Conservation (phyloP, 371 early-diverging fungal species). For the Mucor saturninus region DNA sequence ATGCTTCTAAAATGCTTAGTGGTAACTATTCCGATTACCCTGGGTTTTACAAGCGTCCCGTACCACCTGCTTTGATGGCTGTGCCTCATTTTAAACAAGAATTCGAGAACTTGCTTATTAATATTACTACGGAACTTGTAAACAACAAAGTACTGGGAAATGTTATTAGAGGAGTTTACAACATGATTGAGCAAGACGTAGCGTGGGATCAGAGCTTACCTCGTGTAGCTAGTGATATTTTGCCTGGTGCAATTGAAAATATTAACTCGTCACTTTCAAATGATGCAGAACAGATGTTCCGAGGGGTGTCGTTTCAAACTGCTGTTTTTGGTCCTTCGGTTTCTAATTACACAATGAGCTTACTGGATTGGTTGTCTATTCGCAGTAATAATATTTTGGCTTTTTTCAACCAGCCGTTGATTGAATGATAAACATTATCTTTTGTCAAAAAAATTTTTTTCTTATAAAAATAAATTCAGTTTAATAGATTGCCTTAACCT, state of each 20-base stretch:
- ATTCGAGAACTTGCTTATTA: constrained; percentile 10
- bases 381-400: constrained; percentile 14
- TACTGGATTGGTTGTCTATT: constrained; percentile 25
- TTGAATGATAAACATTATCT: background rate
- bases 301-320: background rate
- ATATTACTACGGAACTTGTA: constrained; percentile 14
- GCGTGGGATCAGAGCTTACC: constrained; percentile 31
- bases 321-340: constrained; percentile 26
- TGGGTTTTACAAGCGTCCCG: constrained; percentile 25
- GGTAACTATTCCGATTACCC: constrained; percentile 34
- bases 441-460: no score
- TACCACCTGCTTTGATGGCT: constrained; percentile 21
- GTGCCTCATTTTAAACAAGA: constrained; percentile 24
- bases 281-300: no score
- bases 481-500: no score
- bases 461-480: no score
- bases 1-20: constrained; percentile 5
- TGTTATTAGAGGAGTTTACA: constrained; percentile 19
- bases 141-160: constrained; percentile 9
- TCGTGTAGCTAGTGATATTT: constrained; percentile 8
- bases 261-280: constrained; percentile 1
- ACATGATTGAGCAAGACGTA: constrained; percentile 29
- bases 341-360: background rate
- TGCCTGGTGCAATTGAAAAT: background rate
- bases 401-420: constrained; percentile 5